Evolutionary conservation across 2,329 filamentous ascomycete genomes (phyloP).

Genomic region (Fusarium sp.): DNA sequence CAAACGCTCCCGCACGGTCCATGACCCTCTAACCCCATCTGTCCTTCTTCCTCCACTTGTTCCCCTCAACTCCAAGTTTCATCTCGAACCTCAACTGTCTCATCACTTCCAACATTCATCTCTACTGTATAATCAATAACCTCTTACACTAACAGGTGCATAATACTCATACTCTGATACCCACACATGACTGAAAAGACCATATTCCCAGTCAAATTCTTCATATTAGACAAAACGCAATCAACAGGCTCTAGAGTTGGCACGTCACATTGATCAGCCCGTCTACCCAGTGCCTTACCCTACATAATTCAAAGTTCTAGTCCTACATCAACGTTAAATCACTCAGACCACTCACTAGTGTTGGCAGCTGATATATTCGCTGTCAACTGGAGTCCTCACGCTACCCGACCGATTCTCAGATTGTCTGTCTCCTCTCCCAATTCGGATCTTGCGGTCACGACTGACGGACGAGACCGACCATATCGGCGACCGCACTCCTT

Average conservation of each 20-base stretch:
- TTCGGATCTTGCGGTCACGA: constrained; percentile 20
- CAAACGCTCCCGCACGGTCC: constrained; percentile 11
- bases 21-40: constrained; percentile 18
- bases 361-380: constrained; percentile 1
- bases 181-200: neutral
- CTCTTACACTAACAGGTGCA: neutral
- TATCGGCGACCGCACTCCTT: constrained; percentile 37
- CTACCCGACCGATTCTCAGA: constrained; percentile 3
- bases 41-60: constrained; percentile 17
- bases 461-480: constrained; percentile 37
- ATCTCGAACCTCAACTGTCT: constrained; percentile 21
- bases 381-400: constrained; percentile 13
- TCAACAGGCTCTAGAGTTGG: neutral
- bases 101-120: neutral
- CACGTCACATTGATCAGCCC: neutral
- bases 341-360: constrained; percentile 1
- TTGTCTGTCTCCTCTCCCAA: constrained; percentile 12
- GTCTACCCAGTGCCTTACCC: constrained; percentile 12
- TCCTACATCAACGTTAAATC: neutral
- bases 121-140: neutral
- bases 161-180: neutral
- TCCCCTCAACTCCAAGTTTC: constrained; percentile 42
- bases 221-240: neutral
- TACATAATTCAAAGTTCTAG: constrained; percentile 17
- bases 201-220: neutral